phyloP scores from a whole-genome alignment of 352 stramenopile genomes.

The Phytophthora litchii region DNA sequence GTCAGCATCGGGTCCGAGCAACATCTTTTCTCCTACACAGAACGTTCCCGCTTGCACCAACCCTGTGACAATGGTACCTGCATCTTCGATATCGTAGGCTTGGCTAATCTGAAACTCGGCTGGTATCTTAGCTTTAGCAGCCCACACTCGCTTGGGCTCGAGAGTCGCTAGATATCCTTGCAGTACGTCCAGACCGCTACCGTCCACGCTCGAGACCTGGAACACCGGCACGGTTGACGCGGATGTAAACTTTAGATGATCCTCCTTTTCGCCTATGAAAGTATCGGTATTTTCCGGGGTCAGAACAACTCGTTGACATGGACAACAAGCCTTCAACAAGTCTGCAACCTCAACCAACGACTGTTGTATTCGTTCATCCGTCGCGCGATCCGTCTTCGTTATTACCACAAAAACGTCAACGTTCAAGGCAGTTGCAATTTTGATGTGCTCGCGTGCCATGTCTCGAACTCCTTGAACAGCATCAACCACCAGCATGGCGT shows the following conservation, averaged over 20 bases:
- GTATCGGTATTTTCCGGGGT: conserved; percentile 10
- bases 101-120: conserved; percentile 84
- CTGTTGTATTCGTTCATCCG: conserved; percentile 50
- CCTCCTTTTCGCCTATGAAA: conserved; percentile 17
- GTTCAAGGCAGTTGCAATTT: conserved; percentile 76
- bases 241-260: conserved; percentile 14
- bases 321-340: conserved; percentile 47
- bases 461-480: conserved; percentile 61
- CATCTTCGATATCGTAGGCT: conserved; percentile 76
- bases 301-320: conserved; percentile 25
- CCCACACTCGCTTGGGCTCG: conserved; percentile 70
- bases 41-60: conserved; percentile 76
- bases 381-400: conserved; percentile 71
- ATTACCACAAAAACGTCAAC: conserved; percentile 82
- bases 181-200: conserved; percentile 56
- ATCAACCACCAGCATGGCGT: conserved; percentile 87
- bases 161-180: conserved; percentile 64
- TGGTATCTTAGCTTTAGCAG: conserved; percentile 49
- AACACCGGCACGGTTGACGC: conserved; percentile 56
- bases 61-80: conserved; percentile 70
- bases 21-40: conserved; percentile 62
- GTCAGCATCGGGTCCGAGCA: conserved; percentile 62
- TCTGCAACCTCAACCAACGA: conserved; percentile 51
- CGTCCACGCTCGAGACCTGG: conserved; percentile 65
- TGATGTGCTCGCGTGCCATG: conserved; percentile 83